Base-by-base conservation (phyloP, 129 eudicot species). In the Tanacetum coccineum region DNA sequence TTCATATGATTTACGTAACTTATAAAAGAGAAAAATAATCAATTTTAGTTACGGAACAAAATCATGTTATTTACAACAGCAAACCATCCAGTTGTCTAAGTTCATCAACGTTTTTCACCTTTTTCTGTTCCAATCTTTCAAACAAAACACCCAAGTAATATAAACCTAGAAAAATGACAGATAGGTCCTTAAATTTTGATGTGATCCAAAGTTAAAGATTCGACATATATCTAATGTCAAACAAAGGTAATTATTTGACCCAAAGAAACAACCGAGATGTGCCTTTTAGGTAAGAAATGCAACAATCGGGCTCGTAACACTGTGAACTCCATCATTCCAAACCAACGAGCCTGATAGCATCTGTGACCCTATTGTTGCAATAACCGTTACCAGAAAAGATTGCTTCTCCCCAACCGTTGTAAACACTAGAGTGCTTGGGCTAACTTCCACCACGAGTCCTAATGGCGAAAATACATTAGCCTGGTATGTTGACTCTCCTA, bases 291-390 rank as follows among this genome's bases (percentile, higher is more conserved):
- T 64, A 49, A 26, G 22, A 61, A 25, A 74, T 3, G 85, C 83
- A 59, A 87, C 83, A 74, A 87, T 80, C 4, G 94, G 94, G 21
- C 95, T 87, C 30, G 84, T 75, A 53, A 84, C 91, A 45, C 52
- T 56, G 50, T 70, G 77, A 52, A 69, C 75, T 39, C 85, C 90
- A 75, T 87, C 91, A 47, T 63, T 71, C 95, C 95, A 87, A 56
- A 81, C 82, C 76, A 89, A 67, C 44, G 83, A 79, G 9, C 79
- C 90, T 12, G 90, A 87, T 47, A 68, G 21, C 28, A 56, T 4
- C 0, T 28, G 15, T 0, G 21, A 57, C 45, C 63, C 72, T 4
- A 77, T 18, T 8, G 72, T 40, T 7, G 77, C 87, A 20, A 9
- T 67, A 51, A 86, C 81, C 4, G 87, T 80, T 32, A 86, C 87